A percentile compares a stretch with the other conserved stretches of the same genome.
phyloP scores from a whole-genome alignment of 352 stramenopile species.

The Phytophthora colocasiae region DNA sequence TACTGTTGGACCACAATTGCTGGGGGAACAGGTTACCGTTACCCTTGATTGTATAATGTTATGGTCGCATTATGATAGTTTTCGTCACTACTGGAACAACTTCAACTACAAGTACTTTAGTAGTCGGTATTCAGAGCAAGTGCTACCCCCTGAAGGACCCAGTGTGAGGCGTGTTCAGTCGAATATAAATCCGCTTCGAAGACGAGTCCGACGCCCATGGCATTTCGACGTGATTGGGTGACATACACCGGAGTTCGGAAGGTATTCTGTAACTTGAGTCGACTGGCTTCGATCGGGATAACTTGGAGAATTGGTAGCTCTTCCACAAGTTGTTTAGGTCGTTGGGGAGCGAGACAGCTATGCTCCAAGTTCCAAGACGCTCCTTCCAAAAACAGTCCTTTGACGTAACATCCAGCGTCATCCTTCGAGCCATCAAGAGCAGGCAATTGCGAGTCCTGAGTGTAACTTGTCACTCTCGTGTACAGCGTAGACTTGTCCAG shows the following conservation, averaged over 20 bases:
- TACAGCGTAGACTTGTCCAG: conserved; percentile 96
- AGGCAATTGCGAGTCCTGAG: conserved; percentile 63
- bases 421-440: conserved; percentile 39
- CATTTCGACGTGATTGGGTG: conserved; percentile 93
- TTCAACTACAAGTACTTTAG: conserved; percentile 35
- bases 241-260: conserved; percentile 97
- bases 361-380: conserved; percentile 92
- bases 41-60: no score
- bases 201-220: conserved; percentile 96
- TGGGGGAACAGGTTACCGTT: no score
- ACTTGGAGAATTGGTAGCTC: conserved; percentile 95
- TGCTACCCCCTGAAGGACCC: conserved; percentile 95
- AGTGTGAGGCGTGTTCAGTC: conserved; percentile 92
- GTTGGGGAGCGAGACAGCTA: conserved; percentile 83
- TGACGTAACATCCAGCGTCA: conserved; percentile 93
- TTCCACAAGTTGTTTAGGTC: conserved; percentile 95
- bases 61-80: no score
- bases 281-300: conserved; percentile 95
- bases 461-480: conserved; percentile 92
- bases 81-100: no score
- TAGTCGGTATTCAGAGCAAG: conserved; percentile 94
- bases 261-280: conserved; percentile 95
- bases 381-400: conserved; percentile 93
- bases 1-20: no score
- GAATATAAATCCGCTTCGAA: conserved; percentile 95